Evolutionary conservation across 768 basidiomycete genomes (phyloP).

Genomic region (Pleurotus platypus): DNA sequence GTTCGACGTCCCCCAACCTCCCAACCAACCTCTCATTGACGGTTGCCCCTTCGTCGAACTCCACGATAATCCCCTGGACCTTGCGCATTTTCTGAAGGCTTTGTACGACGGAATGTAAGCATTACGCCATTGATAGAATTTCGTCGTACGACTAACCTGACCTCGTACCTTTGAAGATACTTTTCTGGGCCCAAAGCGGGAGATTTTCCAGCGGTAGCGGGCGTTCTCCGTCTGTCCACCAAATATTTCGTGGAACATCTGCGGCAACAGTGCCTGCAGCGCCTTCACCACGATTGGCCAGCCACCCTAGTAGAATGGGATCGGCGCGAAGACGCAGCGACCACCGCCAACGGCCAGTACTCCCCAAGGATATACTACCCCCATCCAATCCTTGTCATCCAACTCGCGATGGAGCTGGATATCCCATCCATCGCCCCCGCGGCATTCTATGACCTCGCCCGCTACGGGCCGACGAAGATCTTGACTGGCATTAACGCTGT

Average conservation of each 20-base stretch:
- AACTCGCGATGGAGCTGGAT: slow-evolving; percentile 63
- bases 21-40: slow-evolving; percentile 46
- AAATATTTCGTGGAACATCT: slow-evolving; percentile 76
- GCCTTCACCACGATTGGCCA: slow-evolving; percentile 66
- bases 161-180: slow-evolving; percentile 37
- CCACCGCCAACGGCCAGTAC: slow-evolving; percentile 50
- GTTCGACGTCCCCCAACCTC: slow-evolving; percentile 61
- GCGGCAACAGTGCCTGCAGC: slow-evolving; percentile 54
- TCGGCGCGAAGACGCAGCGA: slow-evolving; percentile 52
- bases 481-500: slow-evolving; percentile 44
- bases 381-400: slow-evolving; percentile 69
- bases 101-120: slow-evolving; percentile 77
- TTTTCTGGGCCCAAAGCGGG: slow-evolving; percentile 46
- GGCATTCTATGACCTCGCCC: slow-evolving; percentile 71
- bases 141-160: neutral
- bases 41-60: slow-evolving; percentile 58
- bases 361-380: slow-evolving; percentile 53
- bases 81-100: slow-evolving; percentile 62
- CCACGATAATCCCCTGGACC: slow-evolving; percentile 63
- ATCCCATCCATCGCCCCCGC: slow-evolving; percentile 57
- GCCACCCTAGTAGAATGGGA: slow-evolving; percentile 68
- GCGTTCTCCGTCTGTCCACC: slow-evolving; percentile 66
- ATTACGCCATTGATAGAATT: neutral
- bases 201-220: slow-evolving; percentile 58
- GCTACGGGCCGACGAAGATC: slow-evolving; percentile 72